Evolutionary conservation across 371 early-diverging fungal species (phyloP).

Genomic region (Funneliformis caledonium): DNA sequence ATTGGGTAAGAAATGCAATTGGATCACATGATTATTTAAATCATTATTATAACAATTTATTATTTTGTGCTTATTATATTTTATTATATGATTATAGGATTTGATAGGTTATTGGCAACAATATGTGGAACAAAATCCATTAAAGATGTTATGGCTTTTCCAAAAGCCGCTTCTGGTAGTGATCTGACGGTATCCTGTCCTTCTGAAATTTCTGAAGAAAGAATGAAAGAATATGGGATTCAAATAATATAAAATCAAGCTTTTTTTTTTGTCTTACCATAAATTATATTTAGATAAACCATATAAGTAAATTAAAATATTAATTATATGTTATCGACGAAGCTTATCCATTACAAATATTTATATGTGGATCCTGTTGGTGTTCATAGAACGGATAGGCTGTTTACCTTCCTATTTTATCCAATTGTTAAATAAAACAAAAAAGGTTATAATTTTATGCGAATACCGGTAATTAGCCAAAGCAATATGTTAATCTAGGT

Average conservation of each 20-base stretch:
- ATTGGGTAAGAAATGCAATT: slow-evolving; percentile 54
- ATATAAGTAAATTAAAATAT: too few species aligned
- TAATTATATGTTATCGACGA: too few species aligned
- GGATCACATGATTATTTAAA: neutral
- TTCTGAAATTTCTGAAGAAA: slow-evolving; percentile 60
- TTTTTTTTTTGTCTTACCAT: too few species aligned
- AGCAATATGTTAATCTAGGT: too few species aligned
- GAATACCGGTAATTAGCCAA: too few species aligned
- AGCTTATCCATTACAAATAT: too few species aligned
- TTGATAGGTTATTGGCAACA: slow-evolving; percentile 85
- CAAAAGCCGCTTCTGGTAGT: slow-evolving; percentile 81
- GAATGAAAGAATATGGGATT: slow-evolving; percentile 66
- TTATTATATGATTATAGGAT: slow-evolving; percentile 54
- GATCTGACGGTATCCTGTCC: slow-evolving; percentile 88
- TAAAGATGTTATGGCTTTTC: slow-evolving; percentile 94
- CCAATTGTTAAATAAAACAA: too few species aligned
- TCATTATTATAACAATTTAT: neutral
- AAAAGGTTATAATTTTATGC: too few species aligned
- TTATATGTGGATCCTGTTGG: too few species aligned
- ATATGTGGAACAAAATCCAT: slow-evolving; percentile 75
- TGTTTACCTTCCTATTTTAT: too few species aligned
- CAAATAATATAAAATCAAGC: neutral
- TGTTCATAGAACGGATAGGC: too few species aligned
- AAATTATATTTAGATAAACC: too few species aligned
- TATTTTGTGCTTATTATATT: neutral